Conservation (phyloP, 257 asterid species). For the Solanum etuberosum region DNA sequence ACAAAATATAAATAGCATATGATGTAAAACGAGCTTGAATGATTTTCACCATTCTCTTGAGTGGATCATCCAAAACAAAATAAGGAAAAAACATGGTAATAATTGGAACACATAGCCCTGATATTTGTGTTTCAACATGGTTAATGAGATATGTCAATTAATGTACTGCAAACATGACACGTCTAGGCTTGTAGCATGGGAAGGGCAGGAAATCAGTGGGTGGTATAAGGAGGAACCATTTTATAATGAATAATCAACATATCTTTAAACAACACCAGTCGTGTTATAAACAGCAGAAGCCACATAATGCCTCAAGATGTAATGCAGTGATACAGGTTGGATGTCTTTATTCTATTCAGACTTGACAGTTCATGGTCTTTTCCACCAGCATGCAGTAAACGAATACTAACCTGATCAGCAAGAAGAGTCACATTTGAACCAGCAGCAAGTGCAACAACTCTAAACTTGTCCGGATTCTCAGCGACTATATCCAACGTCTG, state of each 20-base stretch:
- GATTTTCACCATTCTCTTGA: background rate
- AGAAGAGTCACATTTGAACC: constrained; percentile 97
- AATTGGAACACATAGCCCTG: background rate
- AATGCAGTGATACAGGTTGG: background rate
- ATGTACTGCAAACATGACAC: background rate
- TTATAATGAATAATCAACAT: background rate
- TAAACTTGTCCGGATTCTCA: constrained; percentile 87
- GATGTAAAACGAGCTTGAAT: background rate
- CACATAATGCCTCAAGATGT: background rate
- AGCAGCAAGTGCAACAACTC: constrained; percentile 94
- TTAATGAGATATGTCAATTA: background rate
- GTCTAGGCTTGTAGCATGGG: background rate
- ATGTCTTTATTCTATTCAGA: background rate
- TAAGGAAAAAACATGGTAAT: background rate
- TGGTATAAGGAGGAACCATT: background rate
- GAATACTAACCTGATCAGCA: constrained; percentile 74
- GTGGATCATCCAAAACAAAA: background rate
- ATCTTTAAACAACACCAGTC: background rate
- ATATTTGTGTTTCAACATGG: background rate
- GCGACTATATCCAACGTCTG: constrained; percentile 94
- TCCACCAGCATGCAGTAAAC: background rate
- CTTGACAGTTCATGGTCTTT: background rate
- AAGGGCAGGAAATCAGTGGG: background rate
- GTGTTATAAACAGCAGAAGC: background rate
- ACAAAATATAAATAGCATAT: background rate